Conservation (phyloP, 1,284 basidiomycete genomes). For the Paramarasmius palmivorus region DNA sequence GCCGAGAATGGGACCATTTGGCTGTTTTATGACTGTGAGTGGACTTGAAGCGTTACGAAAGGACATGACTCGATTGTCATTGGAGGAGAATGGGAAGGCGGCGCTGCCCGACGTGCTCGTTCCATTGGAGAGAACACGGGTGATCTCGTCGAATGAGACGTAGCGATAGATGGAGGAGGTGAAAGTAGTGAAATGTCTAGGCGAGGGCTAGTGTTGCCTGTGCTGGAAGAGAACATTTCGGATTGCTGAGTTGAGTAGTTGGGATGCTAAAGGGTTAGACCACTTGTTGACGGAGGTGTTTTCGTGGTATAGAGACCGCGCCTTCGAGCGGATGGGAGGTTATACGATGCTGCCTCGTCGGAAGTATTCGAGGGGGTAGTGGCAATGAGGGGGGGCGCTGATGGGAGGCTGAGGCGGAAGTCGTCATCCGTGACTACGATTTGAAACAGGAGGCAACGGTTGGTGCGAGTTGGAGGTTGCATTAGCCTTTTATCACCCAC, state of each 20-base stretch:
- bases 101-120: conserved; percentile 35
- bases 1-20: conserved; percentile 60
- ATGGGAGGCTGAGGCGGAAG: neutral
- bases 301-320: too few species aligned
- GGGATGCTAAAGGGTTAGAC: neutral
- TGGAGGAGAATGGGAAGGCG: conserved; percentile 36
- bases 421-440: neutral
- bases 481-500: too few species aligned
- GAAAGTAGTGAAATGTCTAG: conserved; percentile 3
- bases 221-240: neutral
- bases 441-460: too few species aligned
- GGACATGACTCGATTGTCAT: conserved; percentile 39
- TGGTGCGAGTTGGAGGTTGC: too few species aligned
- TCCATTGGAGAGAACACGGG: conserved; percentile 33
- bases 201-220: neutral
- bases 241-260: neutral
- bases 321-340: conserved; percentile 1
- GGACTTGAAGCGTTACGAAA: conserved; percentile 34
- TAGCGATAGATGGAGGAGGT: conserved; percentile 1
- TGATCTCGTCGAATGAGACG: neutral
- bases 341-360: neutral
- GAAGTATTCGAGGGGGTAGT: neutral
- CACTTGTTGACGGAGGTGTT: too few species aligned
- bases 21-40: conserved; percentile 44
- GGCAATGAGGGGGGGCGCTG: neutral